These are phyloP conservation scores for Alternaria gansuensis DNA, from an alignment of 2,329 filamentous ascomycete genomes.

Conservation along the genomic window DNA sequence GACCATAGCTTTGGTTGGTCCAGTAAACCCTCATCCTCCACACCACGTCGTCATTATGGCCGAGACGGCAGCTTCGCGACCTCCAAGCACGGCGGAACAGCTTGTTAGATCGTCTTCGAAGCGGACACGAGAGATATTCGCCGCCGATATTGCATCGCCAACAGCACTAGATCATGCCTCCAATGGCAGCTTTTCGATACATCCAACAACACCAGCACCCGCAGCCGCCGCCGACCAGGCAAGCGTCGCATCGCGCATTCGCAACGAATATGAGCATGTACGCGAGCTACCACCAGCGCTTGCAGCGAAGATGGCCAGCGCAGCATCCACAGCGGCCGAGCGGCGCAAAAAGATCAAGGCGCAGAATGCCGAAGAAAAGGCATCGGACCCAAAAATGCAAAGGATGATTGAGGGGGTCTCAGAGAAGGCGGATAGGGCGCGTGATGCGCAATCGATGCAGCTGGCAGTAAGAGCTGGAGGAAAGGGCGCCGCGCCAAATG, in stretches of 20 bases:
- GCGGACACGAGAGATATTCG: slow-evolving; percentile 64
- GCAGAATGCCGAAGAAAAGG: slow-evolving; percentile 58
- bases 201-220: slow-evolving; percentile 57
- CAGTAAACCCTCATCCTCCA: background rate
- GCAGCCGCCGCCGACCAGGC: slow-evolving; percentile 57
- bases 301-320: slow-evolving; percentile 78
- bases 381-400: slow-evolving; percentile 65
- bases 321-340: slow-evolving; percentile 64
- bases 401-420: slow-evolving; percentile 73
- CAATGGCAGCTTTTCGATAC: slow-evolving; percentile 53
- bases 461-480: slow-evolving; percentile 63
- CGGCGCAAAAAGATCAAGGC: slow-evolving; percentile 70
- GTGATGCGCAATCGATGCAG: slow-evolving; percentile 63
- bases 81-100: slow-evolving; percentile 36
- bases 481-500: slow-evolving; percentile 61
- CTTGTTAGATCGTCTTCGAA: slow-evolving; percentile 59
- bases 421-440: slow-evolving; percentile 56
- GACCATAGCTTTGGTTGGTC: background rate
- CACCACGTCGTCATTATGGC: slow-evolving; percentile 28
- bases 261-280: slow-evolving; percentile 79
- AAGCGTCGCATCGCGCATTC: slow-evolving; percentile 66
- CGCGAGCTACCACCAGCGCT: slow-evolving; percentile 79
- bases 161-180: slow-evolving; percentile 54
- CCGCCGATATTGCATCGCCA: slow-evolving; percentile 60
- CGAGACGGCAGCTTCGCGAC: slow-evolving; percentile 29